Conservation (phyloP, 2,329 filamentous ascomycete genomes). For the Hymenoscyphus infarciens region DNA sequence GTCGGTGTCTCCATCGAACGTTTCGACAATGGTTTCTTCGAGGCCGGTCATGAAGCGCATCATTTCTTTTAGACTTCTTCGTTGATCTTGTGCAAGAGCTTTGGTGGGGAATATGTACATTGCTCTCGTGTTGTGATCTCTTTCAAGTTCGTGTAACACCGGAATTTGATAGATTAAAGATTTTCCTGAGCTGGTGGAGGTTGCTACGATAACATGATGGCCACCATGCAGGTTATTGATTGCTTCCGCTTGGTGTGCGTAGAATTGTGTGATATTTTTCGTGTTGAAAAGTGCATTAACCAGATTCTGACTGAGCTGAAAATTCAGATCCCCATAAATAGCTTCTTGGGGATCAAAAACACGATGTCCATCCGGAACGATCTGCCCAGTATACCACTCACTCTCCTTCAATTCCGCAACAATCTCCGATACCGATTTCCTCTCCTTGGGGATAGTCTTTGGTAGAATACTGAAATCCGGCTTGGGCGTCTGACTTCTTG, state of each 20-base stretch:
- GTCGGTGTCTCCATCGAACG: slow-evolving; percentile 92
- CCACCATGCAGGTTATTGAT: slow-evolving; percentile 84
- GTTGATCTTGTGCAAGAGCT: slow-evolving; percentile 91
- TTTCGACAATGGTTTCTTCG: slow-evolving; percentile 76
- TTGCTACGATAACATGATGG: slow-evolving; percentile 85
- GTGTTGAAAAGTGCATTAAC: slow-evolving; percentile 97
- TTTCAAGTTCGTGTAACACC: slow-evolving; percentile 80
- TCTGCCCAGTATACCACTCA: slow-evolving; percentile 87
- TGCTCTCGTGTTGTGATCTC: slow-evolving; percentile 71
- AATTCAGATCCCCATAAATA: slow-evolving; percentile 78
- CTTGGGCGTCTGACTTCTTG: slow-evolving; percentile 37
- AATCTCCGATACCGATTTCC: slow-evolving; percentile 79
- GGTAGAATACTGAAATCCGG: slow-evolving; percentile 51
- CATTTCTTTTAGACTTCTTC: slow-evolving; percentile 80
- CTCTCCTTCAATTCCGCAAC: slow-evolving; percentile 76
- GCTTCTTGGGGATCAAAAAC: slow-evolving; percentile 84
- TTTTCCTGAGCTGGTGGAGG: slow-evolving; percentile 94
- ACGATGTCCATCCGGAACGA: slow-evolving; percentile 88
- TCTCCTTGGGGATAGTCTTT: slow-evolving; percentile 70
- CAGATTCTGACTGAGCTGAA: slow-evolving; percentile 80
- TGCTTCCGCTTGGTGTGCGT: slow-evolving; percentile 88
- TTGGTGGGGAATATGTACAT: slow-evolving; percentile 99
- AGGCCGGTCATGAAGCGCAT: slow-evolving; percentile 75
- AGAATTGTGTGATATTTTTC: slow-evolving; percentile 79
- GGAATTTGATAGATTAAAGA: slow-evolving; percentile 97